phyloP scores from a whole-genome alignment of 78 protist species.

The Dictyostelium capitatum region DNA sequence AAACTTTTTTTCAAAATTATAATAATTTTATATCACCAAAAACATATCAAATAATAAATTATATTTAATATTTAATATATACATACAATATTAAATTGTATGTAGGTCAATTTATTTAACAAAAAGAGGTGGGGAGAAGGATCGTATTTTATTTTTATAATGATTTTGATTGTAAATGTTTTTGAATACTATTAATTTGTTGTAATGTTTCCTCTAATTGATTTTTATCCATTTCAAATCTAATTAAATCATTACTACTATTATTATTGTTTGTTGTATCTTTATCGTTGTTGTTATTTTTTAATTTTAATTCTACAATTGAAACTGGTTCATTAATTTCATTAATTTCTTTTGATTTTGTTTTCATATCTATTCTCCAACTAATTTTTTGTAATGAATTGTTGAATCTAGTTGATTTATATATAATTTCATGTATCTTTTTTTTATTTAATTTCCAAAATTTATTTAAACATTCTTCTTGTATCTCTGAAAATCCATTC shows the following conservation, averaged over 20 bases:
- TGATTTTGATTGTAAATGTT: constrained; percentile 53
- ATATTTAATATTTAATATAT: not conserved
- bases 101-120: not conserved
- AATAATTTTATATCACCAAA: not conserved
- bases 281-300: not conserved
- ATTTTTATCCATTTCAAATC: constrained; percentile 78
- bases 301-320: constrained; percentile 58
- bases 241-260: constrained; percentile 19
- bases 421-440: constrained; percentile 66
- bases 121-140: not conserved
- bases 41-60: not conserved
- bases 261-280: not conserved
- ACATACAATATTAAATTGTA: not conserved
- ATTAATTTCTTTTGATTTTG: constrained; percentile 65
- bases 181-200: constrained; percentile 74
- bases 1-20: constrained; percentile 67
- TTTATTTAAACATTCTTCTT: constrained; percentile 67
- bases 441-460: constrained; percentile 77
- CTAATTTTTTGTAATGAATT: constrained; percentile 51
- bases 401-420: constrained; percentile 60
- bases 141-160: not conserved
- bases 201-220: constrained; percentile 68
- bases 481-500: constrained; percentile 19
- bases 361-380: constrained; percentile 77
- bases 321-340: constrained; percentile 75